Evolutionary conservation across 2,329 filamentous ascomycete genomes (phyloP), one percentile per base, ranked within the genome.

Genomic region (Fusarium humuli): DNA sequence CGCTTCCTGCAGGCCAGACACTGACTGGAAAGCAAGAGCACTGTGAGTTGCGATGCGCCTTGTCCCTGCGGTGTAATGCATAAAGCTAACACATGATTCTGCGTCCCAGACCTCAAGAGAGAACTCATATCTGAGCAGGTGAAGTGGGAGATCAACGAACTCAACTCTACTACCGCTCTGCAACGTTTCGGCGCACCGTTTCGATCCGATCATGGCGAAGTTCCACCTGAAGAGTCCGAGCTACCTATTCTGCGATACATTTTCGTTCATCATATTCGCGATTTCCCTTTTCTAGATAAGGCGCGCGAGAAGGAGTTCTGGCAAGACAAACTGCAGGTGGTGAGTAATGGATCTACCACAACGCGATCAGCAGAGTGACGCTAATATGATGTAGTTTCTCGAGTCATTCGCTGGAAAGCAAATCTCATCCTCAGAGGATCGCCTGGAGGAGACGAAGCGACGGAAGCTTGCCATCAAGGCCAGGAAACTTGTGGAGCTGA

Each of bases 281-380:
- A 98, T 76, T 99, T 99, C 76, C 96, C 96, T 2, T 99, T 99
- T 78, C 88, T 99, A 70, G 94, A 99, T 81, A 94, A 97, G 85
- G 96, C 96, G 23, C 92, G 90, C 77, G 96, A 99, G 86, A 97
- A 98, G 87, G 96, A 99, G 82, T 99, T 99, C 77, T 99, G 96
- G 96, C 96, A 99, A 83, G 94, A 98, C 79, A 98, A 97, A 80
- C 84, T 99, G 65, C 96, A 99, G 84, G 89, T 94, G 78, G 93
- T 97, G 82, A 73, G 92, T 90, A 45, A 58, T 57, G 32, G 27
- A 22, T 30, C 30, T 34, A 44, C 7, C 29, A 11, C 42, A 37
- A 22, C n/a, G 10, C 18, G 23, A 16, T 14, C 13, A 12, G 14
- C n/a, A 20, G 20, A 10, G 5, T 25, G 29, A 45, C 23, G 41